Percentiles rank a stretch among this genome's conserved stretches.
Conservation (phyloP, 2,329 filamentous ascomycete species). For the Hymenoscyphus repandus region DNA sequence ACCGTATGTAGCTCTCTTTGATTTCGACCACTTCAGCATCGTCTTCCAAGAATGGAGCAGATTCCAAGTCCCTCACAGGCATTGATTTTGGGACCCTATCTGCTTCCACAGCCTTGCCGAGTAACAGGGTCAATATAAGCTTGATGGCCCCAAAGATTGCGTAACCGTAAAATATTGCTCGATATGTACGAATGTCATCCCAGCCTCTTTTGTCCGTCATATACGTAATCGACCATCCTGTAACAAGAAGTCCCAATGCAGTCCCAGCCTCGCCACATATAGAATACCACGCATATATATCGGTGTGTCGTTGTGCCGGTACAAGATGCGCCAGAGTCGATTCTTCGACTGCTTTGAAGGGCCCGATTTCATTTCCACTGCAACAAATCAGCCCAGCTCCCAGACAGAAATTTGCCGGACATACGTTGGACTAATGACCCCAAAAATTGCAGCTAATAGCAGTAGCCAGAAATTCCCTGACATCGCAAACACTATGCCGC, state of each 20-base stretch:
- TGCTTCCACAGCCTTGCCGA: slow-evolving; percentile 39
- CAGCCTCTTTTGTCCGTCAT: slow-evolving; percentile 41
- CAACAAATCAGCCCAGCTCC: slow-evolving; percentile 5
- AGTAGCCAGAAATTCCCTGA: slow-evolving; percentile 53
- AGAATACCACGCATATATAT: slow-evolving; percentile 59
- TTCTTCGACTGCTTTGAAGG: slow-evolving; percentile 58
- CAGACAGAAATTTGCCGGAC: neutral
- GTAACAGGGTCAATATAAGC: slow-evolving; percentile 42
- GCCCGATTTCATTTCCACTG: slow-evolving; percentile 60
- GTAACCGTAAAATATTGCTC: slow-evolving; percentile 53
- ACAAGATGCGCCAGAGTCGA: slow-evolving; percentile 54
- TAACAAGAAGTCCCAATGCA: slow-evolving; percentile 52
- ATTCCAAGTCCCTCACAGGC: slow-evolving; percentile 27
- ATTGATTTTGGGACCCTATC: slow-evolving; percentile 29
- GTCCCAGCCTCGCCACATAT: slow-evolving; percentile 54
- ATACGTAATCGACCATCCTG: slow-evolving; percentile 54
- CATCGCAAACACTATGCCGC: slow-evolving; percentile 50
- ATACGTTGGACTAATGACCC: slow-evolving; percentile 55
- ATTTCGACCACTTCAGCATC: slow-evolving; percentile 16
- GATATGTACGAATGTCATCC: slow-evolving; percentile 44
- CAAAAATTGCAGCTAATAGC: slow-evolving; percentile 51
- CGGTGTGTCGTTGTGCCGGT: slow-evolving; percentile 38
- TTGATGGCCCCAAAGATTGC: slow-evolving; percentile 53
- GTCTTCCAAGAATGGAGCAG: slow-evolving; percentile 26
- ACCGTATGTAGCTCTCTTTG: slow-evolving; percentile 18